Evolutionary conservation across 139 green algal genomes (phyloP).

Genomic region (Coelastrella sp.): DNA sequence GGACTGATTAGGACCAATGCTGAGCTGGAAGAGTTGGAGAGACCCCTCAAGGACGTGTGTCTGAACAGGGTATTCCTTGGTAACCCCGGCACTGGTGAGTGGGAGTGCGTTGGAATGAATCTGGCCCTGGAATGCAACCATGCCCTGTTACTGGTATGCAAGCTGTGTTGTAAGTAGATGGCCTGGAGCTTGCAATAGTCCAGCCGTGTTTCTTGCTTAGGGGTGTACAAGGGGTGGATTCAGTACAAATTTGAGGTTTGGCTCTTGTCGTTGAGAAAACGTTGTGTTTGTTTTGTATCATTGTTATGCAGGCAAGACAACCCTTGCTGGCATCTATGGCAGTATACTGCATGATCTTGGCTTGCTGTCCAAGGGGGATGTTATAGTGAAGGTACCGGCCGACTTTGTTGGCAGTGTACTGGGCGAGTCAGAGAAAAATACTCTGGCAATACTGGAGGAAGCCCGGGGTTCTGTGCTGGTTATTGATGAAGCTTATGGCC

Average conservation of each 20-base stretch:
- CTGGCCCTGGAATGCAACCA: not conserved
- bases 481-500: conserved; percentile 67
- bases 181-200: too few species aligned
- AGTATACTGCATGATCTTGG: conserved; percentile 60
- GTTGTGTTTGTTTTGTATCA: not conserved
- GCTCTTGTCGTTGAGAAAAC: too few species aligned
- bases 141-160: too few species aligned
- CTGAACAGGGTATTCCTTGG: conserved; percentile 69
- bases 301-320: conserved; percentile 63
- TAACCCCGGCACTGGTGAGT: conserved; percentile 67
- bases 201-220: too few species aligned
- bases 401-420: conserved; percentile 52
- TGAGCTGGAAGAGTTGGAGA: conserved; percentile 62
- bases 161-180: too few species aligned
- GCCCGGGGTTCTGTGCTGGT: conserved; percentile 62
- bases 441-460: conserved; percentile 59
- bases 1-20: conserved; percentile 54
- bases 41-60: conserved; percentile 53
- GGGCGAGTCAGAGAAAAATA: conserved; percentile 61
- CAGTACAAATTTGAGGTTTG: too few species aligned
- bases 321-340: conserved; percentile 62
- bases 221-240: too few species aligned
- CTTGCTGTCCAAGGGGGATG: conserved; percentile 67
- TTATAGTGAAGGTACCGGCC: conserved; percentile 51
- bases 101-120: too few species aligned